Evolutionary conservation across 352 stramenopile species (phyloP).

Genomic region (Pythium chondricola): DNA sequence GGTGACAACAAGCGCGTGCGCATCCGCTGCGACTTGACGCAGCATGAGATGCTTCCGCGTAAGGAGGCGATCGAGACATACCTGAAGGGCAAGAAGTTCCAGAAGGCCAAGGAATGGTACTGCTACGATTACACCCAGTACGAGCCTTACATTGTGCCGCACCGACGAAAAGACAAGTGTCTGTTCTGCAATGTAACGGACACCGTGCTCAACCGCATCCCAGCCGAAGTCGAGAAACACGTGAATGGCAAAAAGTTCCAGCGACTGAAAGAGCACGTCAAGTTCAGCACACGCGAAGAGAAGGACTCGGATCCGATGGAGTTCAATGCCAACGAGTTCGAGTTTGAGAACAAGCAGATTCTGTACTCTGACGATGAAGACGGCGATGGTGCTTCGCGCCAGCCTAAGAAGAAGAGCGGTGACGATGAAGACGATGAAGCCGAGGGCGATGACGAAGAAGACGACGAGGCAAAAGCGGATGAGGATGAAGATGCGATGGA

Average conservation of each 20-base stretch:
- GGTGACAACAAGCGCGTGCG: slow-evolving; percentile 41
- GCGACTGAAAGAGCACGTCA: slow-evolving; percentile 70
- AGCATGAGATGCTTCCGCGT: slow-evolving; percentile 72
- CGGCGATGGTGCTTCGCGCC: slow-evolving; percentile 17
- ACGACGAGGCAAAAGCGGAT: slow-evolving; percentile 14
- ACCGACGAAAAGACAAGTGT: slow-evolving; percentile 77
- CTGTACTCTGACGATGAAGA: slow-evolving; percentile 66
- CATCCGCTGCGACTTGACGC: slow-evolving; percentile 64
- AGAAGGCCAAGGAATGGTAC: slow-evolving; percentile 84
- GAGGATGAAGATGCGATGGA: slow-evolving; percentile 14
- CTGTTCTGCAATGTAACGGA: slow-evolving; percentile 88
- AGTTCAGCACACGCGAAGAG: slow-evolving; percentile 29
- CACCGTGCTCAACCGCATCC: slow-evolving; percentile 86
- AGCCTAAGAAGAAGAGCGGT: slow-evolving; percentile 10
- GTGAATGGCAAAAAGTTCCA: slow-evolving; percentile 85
- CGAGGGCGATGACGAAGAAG: slow-evolving; percentile 17
- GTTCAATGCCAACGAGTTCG: slow-evolving; percentile 77
- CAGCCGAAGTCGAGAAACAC: slow-evolving; percentile 83
- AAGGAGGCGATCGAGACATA: slow-evolving; percentile 56
- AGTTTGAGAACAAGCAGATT: slow-evolving; percentile 75
- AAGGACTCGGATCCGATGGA: slow-evolving; percentile 32
- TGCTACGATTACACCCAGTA: slow-evolving; percentile 89
- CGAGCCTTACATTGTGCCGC: slow-evolving; percentile 84
- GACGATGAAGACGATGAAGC: slow-evolving; percentile 13
- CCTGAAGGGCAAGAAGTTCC: slow-evolving; percentile 73